Conservation (phyloP, 306 rosid species). For the Mimosa pudica region DNA sequence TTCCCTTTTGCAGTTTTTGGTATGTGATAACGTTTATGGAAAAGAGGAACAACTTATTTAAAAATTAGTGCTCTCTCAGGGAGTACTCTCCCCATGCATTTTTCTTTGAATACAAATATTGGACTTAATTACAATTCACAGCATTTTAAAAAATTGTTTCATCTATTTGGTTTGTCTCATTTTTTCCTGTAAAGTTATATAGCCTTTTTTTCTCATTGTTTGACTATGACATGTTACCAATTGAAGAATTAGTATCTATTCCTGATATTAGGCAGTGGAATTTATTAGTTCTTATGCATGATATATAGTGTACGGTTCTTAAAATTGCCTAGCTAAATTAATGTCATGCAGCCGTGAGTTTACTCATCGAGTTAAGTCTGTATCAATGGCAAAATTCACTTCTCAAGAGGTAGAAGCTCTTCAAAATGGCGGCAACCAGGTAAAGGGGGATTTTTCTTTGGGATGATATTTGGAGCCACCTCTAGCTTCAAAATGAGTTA, state of each 20-base stretch:
- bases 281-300: constrained; percentile 1
- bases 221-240: background rate
- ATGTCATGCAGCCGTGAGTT: constrained; percentile 77
- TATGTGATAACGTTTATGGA: background rate
- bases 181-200: background rate
- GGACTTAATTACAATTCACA: background rate
- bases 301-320: background rate
- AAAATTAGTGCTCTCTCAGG: background rate
- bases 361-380: constrained; percentile 98
- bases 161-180: background rate
- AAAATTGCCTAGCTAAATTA: constrained; percentile 23
- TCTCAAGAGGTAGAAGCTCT: constrained; percentile 89
- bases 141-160: background rate
- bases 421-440: constrained; percentile 97
- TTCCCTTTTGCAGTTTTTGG: background rate
- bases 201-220: background rate
- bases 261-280: constrained; percentile 1
- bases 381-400: constrained; percentile 90
- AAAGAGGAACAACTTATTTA: constrained; percentile 7
- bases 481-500: constrained; percentile 31
- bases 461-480: constrained; percentile 13
- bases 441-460: constrained; percentile 35
- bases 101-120: background rate
- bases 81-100: background rate
- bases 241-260: background rate